Conservation (phyloP, 2,329 filamentous ascomycete genomes). For the Trichocomaceae sp. region DNA sequence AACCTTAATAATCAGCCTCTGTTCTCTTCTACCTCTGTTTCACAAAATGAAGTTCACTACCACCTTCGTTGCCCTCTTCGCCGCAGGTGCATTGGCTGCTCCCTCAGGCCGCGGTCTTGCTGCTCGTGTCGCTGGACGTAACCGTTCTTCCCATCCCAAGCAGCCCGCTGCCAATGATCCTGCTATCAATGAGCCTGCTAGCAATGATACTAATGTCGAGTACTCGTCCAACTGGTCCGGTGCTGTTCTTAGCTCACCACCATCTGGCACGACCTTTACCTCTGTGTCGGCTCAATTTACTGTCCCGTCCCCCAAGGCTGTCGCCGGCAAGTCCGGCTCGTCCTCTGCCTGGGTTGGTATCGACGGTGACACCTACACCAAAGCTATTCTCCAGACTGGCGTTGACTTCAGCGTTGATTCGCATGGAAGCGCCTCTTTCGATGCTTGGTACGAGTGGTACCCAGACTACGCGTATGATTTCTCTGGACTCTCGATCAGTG, state of each 20-base stretch:
- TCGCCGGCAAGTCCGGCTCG: conserved; percentile 37
- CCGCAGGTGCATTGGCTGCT: conserved; percentile 7
- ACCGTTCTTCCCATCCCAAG: conserved; percentile 6
- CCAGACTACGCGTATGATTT: conserved; percentile 52
- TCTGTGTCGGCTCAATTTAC: conserved; percentile 42
- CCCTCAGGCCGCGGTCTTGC: conserved; percentile 4
- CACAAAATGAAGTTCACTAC: conserved; percentile 12
- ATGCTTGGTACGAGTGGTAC: conserved; percentile 58
- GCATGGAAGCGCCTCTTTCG: conserved; percentile 36
- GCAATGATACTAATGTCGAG: conserved; percentile 29
- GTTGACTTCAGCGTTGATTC: conserved; percentile 48
- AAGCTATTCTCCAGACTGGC: conserved; percentile 52
- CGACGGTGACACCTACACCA: conserved; percentile 53
- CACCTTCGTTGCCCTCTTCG: conserved; percentile 8
- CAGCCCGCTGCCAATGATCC: conserved; percentile 2
- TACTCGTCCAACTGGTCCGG: conserved; percentile 57
- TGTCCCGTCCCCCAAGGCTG: conserved; percentile 41
- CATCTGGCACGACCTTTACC: conserved; percentile 44
- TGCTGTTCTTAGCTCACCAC: conserved; percentile 44
- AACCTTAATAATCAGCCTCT: background rate
- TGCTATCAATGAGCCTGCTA: conserved; percentile 1
- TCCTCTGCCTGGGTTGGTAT: conserved; percentile 56
- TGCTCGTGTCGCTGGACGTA: conserved; percentile 9
- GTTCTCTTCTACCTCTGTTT: background rate
- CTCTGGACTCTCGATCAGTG: conserved; percentile 37